Percentiles rank a stretch among this genome's conserved stretches.
Evolutionary conservation across 768 basidiomycete genomes (phyloP).

Genomic region (Podaxis sp.): DNA sequence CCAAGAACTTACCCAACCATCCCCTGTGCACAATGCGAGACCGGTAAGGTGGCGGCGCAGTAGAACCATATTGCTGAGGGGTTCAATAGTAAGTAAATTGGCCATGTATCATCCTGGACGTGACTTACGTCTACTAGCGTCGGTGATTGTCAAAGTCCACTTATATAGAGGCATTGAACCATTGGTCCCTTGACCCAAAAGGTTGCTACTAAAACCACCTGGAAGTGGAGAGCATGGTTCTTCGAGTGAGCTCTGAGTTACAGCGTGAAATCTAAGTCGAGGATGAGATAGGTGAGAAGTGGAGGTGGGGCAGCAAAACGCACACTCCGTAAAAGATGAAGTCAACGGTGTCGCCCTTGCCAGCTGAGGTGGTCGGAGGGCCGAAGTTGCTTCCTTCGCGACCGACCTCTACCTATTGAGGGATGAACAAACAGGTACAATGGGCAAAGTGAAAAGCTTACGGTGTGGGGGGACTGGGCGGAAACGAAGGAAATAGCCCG

Average conservation of each 20-base stretch:
- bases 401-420: constrained; percentile 36
- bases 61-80: constrained; percentile 35
- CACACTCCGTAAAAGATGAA: constrained; percentile 41
- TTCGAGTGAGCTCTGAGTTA: constrained; percentile 35
- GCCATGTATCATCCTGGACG: not conserved
- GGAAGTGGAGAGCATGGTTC: constrained; percentile 36
- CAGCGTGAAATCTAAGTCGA: constrained; percentile 32
- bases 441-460: not conserved
- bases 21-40: constrained; percentile 34
- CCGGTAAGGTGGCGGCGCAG: constrained; percentile 32
- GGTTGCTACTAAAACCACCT: constrained; percentile 41
- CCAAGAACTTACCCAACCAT: constrained; percentile 36
- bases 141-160: constrained; percentile 36
- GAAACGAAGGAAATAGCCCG: constrained; percentile 1
- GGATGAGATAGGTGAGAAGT: not conserved
- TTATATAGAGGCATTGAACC: constrained; percentile 17
- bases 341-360: constrained; percentile 30
- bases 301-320: constrained; percentile 8
- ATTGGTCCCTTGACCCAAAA: constrained; percentile 23
- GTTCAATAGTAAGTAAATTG: not conserved
- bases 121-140: constrained; percentile 27
- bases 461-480: constrained; percentile 16
- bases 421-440: not conserved
- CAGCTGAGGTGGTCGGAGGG: constrained; percentile 30
- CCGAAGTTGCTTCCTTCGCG: constrained; percentile 37